Evolutionary conservation across 345 rosid genomes (phyloP).

Genomic region (Gossypium sturtianum): DNA sequence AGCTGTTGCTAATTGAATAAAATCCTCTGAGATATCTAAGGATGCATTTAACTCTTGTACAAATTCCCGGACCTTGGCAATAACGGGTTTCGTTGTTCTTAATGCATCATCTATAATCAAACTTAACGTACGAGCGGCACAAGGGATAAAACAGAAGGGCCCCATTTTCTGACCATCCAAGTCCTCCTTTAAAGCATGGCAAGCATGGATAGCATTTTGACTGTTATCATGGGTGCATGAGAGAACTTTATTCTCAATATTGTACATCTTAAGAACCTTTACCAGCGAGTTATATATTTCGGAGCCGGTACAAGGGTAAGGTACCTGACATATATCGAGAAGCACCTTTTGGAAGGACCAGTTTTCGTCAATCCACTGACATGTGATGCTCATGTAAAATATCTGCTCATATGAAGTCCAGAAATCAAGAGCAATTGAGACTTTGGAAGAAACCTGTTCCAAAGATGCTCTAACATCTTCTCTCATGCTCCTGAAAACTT

Average conservation of each 20-base stretch:
- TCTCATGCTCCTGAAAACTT: constrained; percentile 88
- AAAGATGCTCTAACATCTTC: constrained; percentile 63
- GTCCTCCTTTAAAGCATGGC: constrained; percentile 69
- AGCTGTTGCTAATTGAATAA: constrained; percentile 52
- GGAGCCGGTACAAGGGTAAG: constrained; percentile 64
- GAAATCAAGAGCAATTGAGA: constrained; percentile 65
- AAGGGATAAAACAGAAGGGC: constrained; percentile 84
- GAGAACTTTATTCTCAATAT: constrained; percentile 62
- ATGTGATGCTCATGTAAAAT: constrained; percentile 73
- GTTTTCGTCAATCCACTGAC: constrained; percentile 83
- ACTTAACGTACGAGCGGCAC: constrained; percentile 58
- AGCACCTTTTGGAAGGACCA: constrained; percentile 69
- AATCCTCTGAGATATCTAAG: constrained; percentile 53
- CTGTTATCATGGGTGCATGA: constrained; percentile 92
- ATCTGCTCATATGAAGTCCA: constrained; percentile 78
- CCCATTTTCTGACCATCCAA: constrained; percentile 63
- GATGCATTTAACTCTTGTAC: constrained; percentile 67
- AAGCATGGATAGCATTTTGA: constrained; percentile 64
- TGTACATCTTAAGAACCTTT: constrained; percentile 61
- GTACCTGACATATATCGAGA: constrained; percentile 72
- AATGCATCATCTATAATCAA: constrained; percentile 73
- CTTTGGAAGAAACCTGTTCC: constrained; percentile 71
- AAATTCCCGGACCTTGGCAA: constrained; percentile 73
- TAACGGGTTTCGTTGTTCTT: constrained; percentile 61
- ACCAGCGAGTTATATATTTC: constrained; percentile 57